These are phyloP conservation scores for Leccinum subtestaceum DNA, from an alignment of 768 basidiomycete genomes.

Conservation along the genomic window DNA sequence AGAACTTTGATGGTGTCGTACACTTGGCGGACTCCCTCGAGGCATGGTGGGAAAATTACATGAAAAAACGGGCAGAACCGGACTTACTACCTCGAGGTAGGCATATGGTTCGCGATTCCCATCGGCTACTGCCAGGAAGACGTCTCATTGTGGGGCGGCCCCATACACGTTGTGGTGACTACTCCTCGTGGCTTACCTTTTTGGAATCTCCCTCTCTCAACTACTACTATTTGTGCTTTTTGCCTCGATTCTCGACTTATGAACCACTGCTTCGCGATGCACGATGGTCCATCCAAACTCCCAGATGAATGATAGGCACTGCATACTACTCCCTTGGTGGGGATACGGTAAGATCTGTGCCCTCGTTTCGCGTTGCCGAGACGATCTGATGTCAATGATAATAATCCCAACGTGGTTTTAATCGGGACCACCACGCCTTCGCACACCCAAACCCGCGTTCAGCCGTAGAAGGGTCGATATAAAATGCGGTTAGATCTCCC, in stretches of 20 bases:
- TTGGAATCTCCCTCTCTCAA: neutral
- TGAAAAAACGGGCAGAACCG: neutral
- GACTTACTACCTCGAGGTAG: neutral
- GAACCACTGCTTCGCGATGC: neutral
- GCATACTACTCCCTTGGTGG: neutral
- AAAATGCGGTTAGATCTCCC: neutral
- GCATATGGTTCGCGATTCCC: neutral
- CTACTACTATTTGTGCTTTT: neutral
- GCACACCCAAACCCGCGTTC: neutral
- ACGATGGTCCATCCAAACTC: neutral
- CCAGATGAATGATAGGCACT: neutral
- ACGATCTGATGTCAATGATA: neutral
- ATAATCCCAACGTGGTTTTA: neutral
- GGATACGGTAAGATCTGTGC: neutral
- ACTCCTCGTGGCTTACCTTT: neutral
- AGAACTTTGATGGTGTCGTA: too few species aligned
- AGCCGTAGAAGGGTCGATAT: neutral
- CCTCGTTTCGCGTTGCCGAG: neutral
- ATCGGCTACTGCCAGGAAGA: neutral
- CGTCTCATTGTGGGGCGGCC: neutral
- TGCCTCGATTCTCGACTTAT: neutral
- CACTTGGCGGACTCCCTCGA: too few species aligned
- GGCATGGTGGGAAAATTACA: neutral
- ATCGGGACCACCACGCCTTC: neutral
- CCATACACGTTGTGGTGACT: neutral